A percentile compares a stretch with the other conserved stretches of the same genome.
These are phyloP conservation scores for Talaromyces sp. DNA, from an alignment of 2,329 filamentous ascomycete genomes.

Conservation along the genomic window DNA sequence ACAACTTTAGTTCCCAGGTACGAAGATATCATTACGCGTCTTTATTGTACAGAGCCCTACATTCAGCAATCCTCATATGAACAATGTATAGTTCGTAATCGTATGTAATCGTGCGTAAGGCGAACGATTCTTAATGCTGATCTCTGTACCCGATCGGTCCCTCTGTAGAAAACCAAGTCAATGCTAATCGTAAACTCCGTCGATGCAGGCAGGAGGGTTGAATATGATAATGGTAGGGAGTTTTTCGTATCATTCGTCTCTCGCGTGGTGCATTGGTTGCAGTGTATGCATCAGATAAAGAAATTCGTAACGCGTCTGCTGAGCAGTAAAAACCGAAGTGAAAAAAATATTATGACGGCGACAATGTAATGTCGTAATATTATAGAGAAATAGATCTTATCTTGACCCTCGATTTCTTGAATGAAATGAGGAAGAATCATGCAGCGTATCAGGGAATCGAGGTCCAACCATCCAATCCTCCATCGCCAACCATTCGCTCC, in stretches of 20 bases:
- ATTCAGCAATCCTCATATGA: neutral
- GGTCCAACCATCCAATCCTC: slow-evolving; percentile 98
- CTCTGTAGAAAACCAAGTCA: neutral
- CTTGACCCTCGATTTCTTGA: slow-evolving; percentile 33
- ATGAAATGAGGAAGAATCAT: slow-evolving; percentile 37
- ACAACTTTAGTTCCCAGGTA: neutral
- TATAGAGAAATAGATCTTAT: slow-evolving; percentile 20
- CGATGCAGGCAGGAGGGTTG: neutral
- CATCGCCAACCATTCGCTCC: slow-evolving; percentile 96
- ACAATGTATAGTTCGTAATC: too few relatives aligned
- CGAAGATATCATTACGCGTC: slow-evolving; percentile 1
- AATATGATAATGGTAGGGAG: neutral
- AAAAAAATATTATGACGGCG: neutral
- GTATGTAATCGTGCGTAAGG: neutral
- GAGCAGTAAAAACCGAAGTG: neutral
- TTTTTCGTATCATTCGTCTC: slow-evolving; percentile 6
- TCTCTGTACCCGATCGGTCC: neutral
- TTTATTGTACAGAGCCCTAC: neutral
- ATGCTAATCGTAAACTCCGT: slow-evolving; percentile 2
- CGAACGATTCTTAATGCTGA: neutral
- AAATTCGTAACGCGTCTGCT: slow-evolving; percentile 6
- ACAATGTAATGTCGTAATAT: neutral
- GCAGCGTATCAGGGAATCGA: slow-evolving; percentile 57
- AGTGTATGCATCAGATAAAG: slow-evolving; percentile 4
- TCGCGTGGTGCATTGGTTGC: neutral